Evolutionary conservation across 768 basidiomycete genomes (phyloP).

Genomic region (Collybia sp.): DNA sequence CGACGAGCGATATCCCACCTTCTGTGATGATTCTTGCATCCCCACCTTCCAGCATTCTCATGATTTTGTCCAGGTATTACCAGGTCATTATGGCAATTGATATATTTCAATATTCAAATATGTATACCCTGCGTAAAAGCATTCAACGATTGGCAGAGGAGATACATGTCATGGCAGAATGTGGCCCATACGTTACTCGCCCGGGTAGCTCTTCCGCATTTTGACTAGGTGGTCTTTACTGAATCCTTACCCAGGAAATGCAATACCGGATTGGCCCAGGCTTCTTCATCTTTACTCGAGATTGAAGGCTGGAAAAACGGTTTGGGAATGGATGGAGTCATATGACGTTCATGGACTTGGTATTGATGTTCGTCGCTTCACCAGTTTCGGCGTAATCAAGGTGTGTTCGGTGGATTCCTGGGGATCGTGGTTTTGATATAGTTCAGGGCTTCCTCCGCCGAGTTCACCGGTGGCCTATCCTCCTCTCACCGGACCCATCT

Average conservation of each 20-base stretch:
- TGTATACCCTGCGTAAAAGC: constrained; percentile 87
- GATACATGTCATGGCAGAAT: constrained; percentile 81
- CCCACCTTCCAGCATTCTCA: constrained; percentile 1
- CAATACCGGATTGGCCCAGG: constrained; percentile 81
- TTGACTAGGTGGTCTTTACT: not conserved
- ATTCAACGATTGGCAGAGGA: constrained; percentile 88
- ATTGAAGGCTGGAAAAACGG: constrained; percentile 75
- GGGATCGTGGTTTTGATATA: not conserved
- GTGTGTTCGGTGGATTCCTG: constrained; percentile 23
- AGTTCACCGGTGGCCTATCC: constrained; percentile 89
- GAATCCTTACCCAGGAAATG: constrained; percentile 34
- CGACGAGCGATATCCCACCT: constrained; percentile 89
- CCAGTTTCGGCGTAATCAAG: constrained; percentile 97
- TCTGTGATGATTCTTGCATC: constrained; percentile 42
- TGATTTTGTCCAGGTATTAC: constrained; percentile 62
- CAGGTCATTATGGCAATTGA: constrained; percentile 96
- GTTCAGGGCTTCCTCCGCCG: constrained; percentile 83
- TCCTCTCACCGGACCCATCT: constrained; percentile 40
- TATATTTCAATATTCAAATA: constrained; percentile 97
- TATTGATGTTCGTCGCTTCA: constrained; percentile 91
- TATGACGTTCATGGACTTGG: constrained; percentile 67
- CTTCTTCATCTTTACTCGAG: constrained; percentile 85
- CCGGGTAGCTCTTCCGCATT: constrained; percentile 40
- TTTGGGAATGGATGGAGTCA: constrained; percentile 85
- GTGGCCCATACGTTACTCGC: constrained; percentile 86